Percentiles rank a stretch among this genome's conserved stretches.
Evolutionary conservation across 805 yeast genomes (phyloP).

Genomic region (Teunomyces gatunensis): DNA sequence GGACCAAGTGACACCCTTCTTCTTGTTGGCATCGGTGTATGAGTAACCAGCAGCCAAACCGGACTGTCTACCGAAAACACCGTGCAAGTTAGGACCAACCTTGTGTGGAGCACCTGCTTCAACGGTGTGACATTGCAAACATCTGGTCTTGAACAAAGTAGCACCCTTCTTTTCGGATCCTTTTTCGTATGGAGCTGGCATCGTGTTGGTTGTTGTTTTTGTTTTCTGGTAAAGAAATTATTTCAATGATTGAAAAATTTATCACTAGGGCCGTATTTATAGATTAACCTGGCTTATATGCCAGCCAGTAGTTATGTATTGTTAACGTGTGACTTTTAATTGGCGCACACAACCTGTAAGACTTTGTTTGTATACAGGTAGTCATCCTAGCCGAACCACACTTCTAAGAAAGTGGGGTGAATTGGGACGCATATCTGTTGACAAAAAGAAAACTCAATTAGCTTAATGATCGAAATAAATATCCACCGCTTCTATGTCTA

Average conservation of each 20-base stretch:
- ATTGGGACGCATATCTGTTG: not conserved
- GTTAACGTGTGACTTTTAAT: slow-evolving; percentile 10
- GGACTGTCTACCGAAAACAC: slow-evolving; percentile 87
- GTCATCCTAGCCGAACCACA: not conserved
- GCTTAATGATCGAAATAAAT: no score
- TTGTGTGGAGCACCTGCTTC: slow-evolving; percentile 96
- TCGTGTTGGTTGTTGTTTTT: slow-evolving; percentile 11
- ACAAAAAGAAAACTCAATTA: no score
- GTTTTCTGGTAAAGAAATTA: not conserved
- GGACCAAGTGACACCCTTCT: slow-evolving; percentile 86
- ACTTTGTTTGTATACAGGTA: not conserved
- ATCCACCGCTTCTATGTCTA: no score
- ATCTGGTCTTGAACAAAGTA: slow-evolving; percentile 96
- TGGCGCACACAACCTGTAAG: slow-evolving; percentile 6
- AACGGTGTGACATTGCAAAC: slow-evolving; percentile 97
- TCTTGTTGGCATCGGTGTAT: slow-evolving; percentile 97
- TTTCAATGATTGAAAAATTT: not conserved
- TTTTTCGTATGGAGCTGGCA: slow-evolving; percentile 45
- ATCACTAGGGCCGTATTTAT: slow-evolving; percentile 3
- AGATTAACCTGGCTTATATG: slow-evolving; percentile 4
- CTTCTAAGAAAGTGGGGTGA: no score
- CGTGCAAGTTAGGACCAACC: slow-evolving; percentile 98
- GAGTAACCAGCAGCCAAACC: slow-evolving; percentile 93
- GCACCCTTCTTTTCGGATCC: slow-evolving; percentile 81
- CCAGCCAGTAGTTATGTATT: slow-evolving; percentile 8